phyloP scores from a whole-genome alignment of 495 filamentous ascomycete species.

The Jackrogersella multiformis region DNA sequence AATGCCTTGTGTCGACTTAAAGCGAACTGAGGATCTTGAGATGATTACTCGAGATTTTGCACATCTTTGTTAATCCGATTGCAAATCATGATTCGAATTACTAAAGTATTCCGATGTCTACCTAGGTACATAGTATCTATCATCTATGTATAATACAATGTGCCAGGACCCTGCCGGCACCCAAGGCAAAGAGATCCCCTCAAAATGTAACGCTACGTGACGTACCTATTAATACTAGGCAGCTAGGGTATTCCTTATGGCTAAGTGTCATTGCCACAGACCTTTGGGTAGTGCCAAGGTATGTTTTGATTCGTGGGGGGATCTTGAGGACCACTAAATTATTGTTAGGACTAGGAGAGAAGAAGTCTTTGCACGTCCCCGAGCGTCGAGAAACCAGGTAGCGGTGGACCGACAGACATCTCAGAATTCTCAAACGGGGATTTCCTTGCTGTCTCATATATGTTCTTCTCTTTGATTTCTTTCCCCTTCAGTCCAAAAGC shows the following conservation, averaged over 20 bases:
- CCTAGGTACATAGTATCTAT: background rate
- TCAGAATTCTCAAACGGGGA: constrained; percentile 17
- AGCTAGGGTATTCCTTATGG: constrained; percentile 8
- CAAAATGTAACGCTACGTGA: constrained; percentile 31
- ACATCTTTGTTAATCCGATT: constrained; percentile 14
- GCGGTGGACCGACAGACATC: constrained; percentile 16
- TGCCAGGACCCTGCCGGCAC: constrained; percentile 26
- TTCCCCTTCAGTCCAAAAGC: background rate
- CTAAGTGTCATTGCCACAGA: constrained; percentile 28
- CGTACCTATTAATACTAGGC: constrained; percentile 20
- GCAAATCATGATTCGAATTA: constrained; percentile 4
- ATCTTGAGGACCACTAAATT: constrained; percentile 24
- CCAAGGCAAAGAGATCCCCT: constrained; percentile 20
- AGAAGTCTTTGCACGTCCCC: constrained; percentile 20
- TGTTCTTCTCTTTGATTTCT: constrained; percentile 7
- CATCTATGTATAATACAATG: too few species aligned
- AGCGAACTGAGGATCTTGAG: background rate
- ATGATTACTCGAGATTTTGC: constrained; percentile 10
- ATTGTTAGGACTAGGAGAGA: constrained; percentile 30
- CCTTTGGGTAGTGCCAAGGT: constrained; percentile 10
- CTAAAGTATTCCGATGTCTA: background rate
- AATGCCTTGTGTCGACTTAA: constrained; percentile 4
- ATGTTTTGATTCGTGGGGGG: constrained; percentile 27
- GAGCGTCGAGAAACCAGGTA: constrained; percentile 15
- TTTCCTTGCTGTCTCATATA: constrained; percentile 22